phyloP scores from a whole-genome alignment of 164 flowering plant genomes.

The Aristolochia fimbriata region DNA sequence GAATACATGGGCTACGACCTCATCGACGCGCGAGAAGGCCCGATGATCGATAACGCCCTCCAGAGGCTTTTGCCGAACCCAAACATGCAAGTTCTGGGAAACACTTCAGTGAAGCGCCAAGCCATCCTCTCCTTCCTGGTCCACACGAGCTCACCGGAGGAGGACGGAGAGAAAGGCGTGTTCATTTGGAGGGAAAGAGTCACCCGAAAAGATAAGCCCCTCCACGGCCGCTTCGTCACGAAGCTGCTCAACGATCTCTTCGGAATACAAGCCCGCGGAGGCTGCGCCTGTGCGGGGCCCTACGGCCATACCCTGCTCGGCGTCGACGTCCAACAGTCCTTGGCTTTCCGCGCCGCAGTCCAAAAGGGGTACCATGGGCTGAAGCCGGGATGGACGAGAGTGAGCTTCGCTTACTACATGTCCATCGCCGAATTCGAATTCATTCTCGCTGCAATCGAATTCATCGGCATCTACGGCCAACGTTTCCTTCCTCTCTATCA shows the following conservation, averaged over 20 bases:
- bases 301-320: slow-evolving; percentile 60
- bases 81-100: slow-evolving; percentile 52
- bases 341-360: slow-evolving; percentile 37
- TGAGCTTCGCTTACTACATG: slow-evolving; percentile 82
- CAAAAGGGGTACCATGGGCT: slow-evolving; percentile 59
- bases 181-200: slow-evolving; percentile 39
- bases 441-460: slow-evolving; percentile 59
- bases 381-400: slow-evolving; percentile 89
- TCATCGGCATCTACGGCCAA: slow-evolving; percentile 57
- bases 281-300: slow-evolving; percentile 89
- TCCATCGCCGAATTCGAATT: slow-evolving; percentile 56
- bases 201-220: slow-evolving; percentile 44
- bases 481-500: slow-evolving; percentile 63
- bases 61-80: slow-evolving; percentile 44
- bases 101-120: slow-evolving; percentile 36
- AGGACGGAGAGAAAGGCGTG: slow-evolving; percentile 2
- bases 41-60: slow-evolving; percentile 36
- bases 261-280: slow-evolving; percentile 83
- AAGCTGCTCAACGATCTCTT: slow-evolving; percentile 79
- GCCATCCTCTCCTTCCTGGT: slow-evolving; percentile 72
- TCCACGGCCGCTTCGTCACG: slow-evolving; percentile 66
- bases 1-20: slow-evolving; percentile 58
- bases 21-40: slow-evolving; percentile 36
- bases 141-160: slow-evolving; percentile 21
- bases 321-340: slow-evolving; percentile 30